phyloP scores from a whole-genome alignment of 495 filamentous ascomycete genomes.

The Xylaria longipes region DNA sequence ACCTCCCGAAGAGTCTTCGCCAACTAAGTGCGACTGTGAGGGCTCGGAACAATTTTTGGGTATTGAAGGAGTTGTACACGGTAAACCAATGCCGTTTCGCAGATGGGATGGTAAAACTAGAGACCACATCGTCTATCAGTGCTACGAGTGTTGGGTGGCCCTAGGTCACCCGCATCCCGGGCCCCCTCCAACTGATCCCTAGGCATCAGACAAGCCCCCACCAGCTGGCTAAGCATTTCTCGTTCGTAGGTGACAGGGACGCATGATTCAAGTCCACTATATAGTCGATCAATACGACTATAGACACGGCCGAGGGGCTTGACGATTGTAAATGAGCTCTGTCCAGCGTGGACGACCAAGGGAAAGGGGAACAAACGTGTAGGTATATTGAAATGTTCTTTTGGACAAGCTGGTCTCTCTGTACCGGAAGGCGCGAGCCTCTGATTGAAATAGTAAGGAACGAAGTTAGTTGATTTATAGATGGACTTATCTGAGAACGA shows the following conservation, averaged over 20 bases:
- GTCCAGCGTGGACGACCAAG: background rate
- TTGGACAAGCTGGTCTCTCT: background rate
- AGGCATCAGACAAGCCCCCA: too few relatives aligned
- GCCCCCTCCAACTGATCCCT: background rate
- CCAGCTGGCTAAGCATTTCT: too few relatives aligned
- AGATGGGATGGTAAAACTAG: background rate
- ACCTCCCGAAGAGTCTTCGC: background rate
- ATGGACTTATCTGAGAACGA: too few relatives aligned
- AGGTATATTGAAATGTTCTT: background rate
- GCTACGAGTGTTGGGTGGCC: background rate
- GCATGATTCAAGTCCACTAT: too few relatives aligned
- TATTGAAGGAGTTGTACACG: background rate
- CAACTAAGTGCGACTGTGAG: background rate
- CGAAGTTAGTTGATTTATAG: background rate
- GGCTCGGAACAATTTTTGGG: background rate
- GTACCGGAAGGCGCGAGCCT: background rate
- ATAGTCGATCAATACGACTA: too few relatives aligned
- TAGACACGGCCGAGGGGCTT: too few relatives aligned
- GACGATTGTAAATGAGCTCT: background rate
- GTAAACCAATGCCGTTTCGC: background rate
- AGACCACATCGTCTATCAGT: background rate
- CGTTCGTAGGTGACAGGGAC: too few relatives aligned
- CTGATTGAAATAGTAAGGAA: background rate
- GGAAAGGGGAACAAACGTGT: background rate
- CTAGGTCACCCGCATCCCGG: background rate